phyloP scores from a whole-genome alignment of 768 basidiomycete genomes.

The Lentinula aciculospora region DNA sequence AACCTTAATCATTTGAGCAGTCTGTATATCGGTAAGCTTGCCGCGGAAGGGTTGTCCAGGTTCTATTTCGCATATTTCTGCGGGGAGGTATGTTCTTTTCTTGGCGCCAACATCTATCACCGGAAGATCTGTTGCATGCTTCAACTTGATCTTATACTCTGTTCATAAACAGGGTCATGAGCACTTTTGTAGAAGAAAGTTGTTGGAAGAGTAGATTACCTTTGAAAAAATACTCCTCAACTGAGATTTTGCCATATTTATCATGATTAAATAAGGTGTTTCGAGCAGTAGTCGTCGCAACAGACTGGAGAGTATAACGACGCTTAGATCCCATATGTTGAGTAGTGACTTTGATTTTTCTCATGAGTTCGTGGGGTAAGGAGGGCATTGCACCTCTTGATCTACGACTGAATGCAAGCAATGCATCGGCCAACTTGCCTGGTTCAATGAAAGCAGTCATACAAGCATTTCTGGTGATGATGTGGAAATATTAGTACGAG shows the following conservation, averaged over 20 bases:
- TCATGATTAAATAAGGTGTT: constrained; percentile 41
- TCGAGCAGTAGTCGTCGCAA: constrained; percentile 30
- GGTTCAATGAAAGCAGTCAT: constrained; percentile 52
- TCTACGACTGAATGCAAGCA: constrained; percentile 38
- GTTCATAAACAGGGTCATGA: neutral
- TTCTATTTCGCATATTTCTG: constrained; percentile 66
- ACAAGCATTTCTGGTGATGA: constrained; percentile 38
- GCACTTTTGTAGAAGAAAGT: neutral
- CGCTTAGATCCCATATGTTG: constrained; percentile 47
- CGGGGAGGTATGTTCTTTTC: constrained; percentile 40
- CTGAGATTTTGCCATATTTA: constrained; percentile 47
- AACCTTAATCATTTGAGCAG: constrained; percentile 61
- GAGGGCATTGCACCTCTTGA: constrained; percentile 39
- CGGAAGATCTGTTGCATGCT: constrained; percentile 41
- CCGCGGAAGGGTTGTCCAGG: constrained; percentile 54
- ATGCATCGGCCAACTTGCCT: constrained; percentile 57
- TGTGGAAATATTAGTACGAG: neutral
- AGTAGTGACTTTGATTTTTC: constrained; percentile 53
- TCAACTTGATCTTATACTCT: constrained; percentile 56
- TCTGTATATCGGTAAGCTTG: constrained; percentile 56
- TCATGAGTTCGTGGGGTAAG: constrained; percentile 41
- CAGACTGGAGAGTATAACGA: constrained; percentile 40
- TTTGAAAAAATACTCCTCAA: constrained; percentile 56
- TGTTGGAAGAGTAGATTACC: constrained; percentile 36
- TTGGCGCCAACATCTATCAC: constrained; percentile 42